phyloP scores from a whole-genome alignment of 129 eudicot species.

The Scalesia atractyloides region DNA sequence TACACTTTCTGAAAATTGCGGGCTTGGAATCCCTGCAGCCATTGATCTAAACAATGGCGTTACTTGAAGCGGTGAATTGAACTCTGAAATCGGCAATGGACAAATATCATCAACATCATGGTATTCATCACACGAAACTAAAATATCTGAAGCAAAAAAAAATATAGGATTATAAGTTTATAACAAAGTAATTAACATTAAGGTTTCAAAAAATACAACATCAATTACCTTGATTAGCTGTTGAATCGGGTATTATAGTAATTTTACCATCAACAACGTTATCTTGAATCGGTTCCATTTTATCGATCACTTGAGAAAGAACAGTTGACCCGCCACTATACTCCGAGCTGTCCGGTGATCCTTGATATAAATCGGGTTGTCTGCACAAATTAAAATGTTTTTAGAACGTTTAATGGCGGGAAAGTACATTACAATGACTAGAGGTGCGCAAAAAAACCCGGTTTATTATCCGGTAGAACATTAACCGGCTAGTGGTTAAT shows the following conservation, averaged over 20 bases:
- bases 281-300: constrained; percentile 52
- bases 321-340: constrained; percentile 89
- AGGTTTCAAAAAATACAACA: not conserved
- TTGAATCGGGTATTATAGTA: constrained; percentile 27
- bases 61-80: constrained; percentile 81
- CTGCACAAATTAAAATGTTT: constrained; percentile 47
- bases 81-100: constrained; percentile 54
- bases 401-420: not conserved
- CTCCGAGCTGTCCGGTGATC: constrained; percentile 88
- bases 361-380: constrained; percentile 64
- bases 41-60: constrained; percentile 86
- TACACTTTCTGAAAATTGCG: constrained; percentile 96
- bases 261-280: constrained; percentile 36
- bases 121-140: constrained; percentile 44
- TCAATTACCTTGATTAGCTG: constrained; percentile 28
- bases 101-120: constrained; percentile 32
- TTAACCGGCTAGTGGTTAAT: too few species aligned
- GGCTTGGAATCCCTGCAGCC: constrained; percentile 93
- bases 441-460: too few species aligned
- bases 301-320: constrained; percentile 43
- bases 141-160: constrained; percentile 32
- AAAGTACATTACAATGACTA: not conserved
- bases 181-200: not conserved
- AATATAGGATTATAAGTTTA: not conserved
- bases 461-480: too few species aligned